These are phyloP conservation scores for Rachicladosporium sp. DNA, from an alignment of 2,329 filamentous ascomycete species.

Conservation along the genomic window DNA sequence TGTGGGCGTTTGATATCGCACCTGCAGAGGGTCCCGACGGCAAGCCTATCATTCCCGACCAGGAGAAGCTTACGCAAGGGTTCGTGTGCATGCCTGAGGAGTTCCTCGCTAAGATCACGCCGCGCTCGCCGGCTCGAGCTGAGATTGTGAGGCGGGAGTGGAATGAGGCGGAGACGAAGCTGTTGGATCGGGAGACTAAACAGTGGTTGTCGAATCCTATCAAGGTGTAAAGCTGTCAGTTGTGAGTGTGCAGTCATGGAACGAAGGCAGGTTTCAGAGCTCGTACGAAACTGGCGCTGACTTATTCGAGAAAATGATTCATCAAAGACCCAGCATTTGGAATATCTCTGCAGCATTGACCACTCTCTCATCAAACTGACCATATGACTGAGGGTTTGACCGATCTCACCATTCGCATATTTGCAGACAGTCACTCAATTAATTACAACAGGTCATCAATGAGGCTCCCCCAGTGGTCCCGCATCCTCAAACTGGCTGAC, in stretches of 20 bases:
- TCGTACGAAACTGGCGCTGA: too few species aligned
- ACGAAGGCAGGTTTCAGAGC: too few species aligned
- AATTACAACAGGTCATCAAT: too few species aligned
- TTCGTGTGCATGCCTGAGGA: conserved; percentile 34
- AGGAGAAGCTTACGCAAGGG: conserved; percentile 29
- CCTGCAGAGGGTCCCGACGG: conserved; percentile 20
- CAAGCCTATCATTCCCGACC: conserved; percentile 25
- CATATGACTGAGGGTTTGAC: too few species aligned
- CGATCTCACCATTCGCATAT: too few species aligned
- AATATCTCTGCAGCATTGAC: too few species aligned
- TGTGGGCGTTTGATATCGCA: conserved; percentile 34
- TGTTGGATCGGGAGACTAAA: conserved; percentile 16
- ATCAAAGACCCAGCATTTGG: too few species aligned
- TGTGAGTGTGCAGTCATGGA: too few species aligned
- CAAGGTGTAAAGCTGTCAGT: too few species aligned
- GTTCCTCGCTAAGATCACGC: conserved; percentile 26
- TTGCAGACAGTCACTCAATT: too few species aligned
- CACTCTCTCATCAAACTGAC: too few species aligned
- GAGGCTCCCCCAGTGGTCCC: not conserved
- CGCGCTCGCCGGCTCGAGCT: conserved; percentile 22
- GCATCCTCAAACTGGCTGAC: conserved; percentile 1
- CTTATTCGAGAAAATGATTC: too few species aligned
- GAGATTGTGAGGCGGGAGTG: conserved; percentile 18
- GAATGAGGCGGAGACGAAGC: conserved; percentile 11
- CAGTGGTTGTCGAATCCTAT: conserved; percentile 16